Evolutionary conservation across 2,329 filamentous ascomycete species (phyloP).

Genomic region (Fonsecaea monophora): DNA sequence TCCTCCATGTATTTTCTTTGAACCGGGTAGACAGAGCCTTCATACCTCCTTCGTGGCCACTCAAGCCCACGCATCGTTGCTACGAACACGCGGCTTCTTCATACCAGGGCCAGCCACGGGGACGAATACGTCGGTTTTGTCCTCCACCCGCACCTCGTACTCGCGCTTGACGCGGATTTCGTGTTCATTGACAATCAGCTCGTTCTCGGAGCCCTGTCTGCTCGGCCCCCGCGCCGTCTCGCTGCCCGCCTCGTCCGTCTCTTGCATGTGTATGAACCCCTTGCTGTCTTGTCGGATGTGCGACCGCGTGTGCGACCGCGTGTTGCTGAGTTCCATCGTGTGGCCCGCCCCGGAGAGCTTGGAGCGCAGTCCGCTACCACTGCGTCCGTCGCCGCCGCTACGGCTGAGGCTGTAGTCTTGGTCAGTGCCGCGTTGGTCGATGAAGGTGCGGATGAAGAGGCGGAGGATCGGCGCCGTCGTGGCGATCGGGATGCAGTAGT

Average conservation of each 20-base stretch:
- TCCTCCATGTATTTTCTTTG: not conserved
- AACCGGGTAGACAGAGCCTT: not conserved
- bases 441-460: slow-evolving; percentile 44
- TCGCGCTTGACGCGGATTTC: slow-evolving; percentile 22
- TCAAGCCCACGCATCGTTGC: not conserved
- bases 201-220: slow-evolving; percentile 17
- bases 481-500: slow-evolving; percentile 48
- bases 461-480: slow-evolving; percentile 46
- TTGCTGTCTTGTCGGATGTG: not conserved
- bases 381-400: not conserved
- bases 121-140: not conserved
- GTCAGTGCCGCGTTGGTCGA: slow-evolving; percentile 37
- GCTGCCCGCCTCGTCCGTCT: slow-evolving; percentile 17
- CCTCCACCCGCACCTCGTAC: slow-evolving; percentile 23
- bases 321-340: slow-evolving; percentile 10
- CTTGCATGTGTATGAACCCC: slow-evolving; percentile 15
- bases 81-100: not conserved
- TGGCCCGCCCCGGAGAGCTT: not conserved
- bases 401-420: slow-evolving; percentile 11
- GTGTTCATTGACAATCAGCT: slow-evolving; percentile 3
- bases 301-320: not conserved
- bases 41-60: not conserved
- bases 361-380: not conserved
- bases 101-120: not conserved
- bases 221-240: slow-evolving; percentile 8